Conservation (phyloP, 805 yeast species). For the Starmerella stigmatis region DNA sequence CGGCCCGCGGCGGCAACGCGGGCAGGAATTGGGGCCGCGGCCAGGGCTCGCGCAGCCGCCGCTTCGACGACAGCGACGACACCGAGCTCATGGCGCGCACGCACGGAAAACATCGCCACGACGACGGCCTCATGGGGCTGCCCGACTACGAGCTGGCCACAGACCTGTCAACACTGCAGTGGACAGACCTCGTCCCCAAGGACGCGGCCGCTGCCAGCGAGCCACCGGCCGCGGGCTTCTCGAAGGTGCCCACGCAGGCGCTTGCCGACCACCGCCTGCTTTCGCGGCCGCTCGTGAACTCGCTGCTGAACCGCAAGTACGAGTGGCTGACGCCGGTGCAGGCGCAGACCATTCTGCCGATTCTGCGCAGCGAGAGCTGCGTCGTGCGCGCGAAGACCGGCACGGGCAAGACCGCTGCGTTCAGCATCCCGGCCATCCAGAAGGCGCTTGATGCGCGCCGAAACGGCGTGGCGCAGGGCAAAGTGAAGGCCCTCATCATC, state of each 20-base stretch:
- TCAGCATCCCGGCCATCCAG: conserved; percentile 69
- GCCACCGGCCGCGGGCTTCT: conserved; percentile 20
- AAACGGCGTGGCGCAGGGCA: conserved; percentile 18
- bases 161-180: conserved; percentile 21
- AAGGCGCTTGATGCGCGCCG: conserved; percentile 36
- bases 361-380: conserved; percentile 61
- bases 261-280: conserved; percentile 26
- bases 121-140: conserved; percentile 28
- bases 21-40: neutral
- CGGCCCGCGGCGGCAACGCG: neutral
- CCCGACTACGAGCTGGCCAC: conserved; percentile 26
- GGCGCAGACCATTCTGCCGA: conserved; percentile 42
- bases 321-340: conserved; percentile 31
- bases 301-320: conserved; percentile 28
- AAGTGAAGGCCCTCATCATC: conserved; percentile 53
- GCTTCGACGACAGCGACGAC: conserved; percentile 4
- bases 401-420: conserved; percentile 88
- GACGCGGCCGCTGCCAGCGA: conserved; percentile 2
- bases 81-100: conserved; percentile 19
- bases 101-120: conserved; percentile 9
- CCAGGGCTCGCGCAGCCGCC: neutral
- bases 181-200: conserved; percentile 24
- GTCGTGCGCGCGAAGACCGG: conserved; percentile 91
- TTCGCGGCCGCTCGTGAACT: conserved; percentile 29
- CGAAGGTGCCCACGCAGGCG: conserved; percentile 25